Base-by-base conservation (phyloP, 2,329 filamentous ascomycete genomes). In the Cordyceps cicadae region DNA sequence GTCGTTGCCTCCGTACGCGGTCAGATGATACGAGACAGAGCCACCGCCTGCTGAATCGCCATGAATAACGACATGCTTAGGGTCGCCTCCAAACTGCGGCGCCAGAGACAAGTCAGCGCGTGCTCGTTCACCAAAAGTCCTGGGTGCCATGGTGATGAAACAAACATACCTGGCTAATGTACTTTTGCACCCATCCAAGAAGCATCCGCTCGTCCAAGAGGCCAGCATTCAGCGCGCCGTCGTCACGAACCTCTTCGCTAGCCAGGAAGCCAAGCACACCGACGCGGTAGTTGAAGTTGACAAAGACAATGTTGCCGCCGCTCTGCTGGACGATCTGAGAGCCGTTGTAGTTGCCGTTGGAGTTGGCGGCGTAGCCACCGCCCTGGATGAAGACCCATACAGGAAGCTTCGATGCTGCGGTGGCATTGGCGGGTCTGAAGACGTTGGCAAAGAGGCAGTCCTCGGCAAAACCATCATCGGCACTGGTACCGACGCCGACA, bases 201-300 rank as follows among this genome's bases (percentile, higher is more conserved):
- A 81, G 74, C 29, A 81, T 77, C 19, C 84, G 76, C 71, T 88
- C 85, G 65, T 89, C 86, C 3, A 87, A 74, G 8, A 89, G 70
- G 0, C 87, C 87, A 2, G 74, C 82, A 66, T 89, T 89, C 9
- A 87, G 74, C 54, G 80, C 77, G 0, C 85, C 85, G 64, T 83
- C 73, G 5, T 73, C 68, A 43, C 78, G 76, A 11, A 88, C 75
- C 34, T 79, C 74, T 45, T 83, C 77, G 52, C 83, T 79, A 0
- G 83, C 80, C 1, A 89, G 75, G 65, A 88, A 89, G 0, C 86
- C 86, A 65, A 81, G 81, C 0, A 82, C 72, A 0, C 84, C 84
- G 7, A 88, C 81, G 7, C 86, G 79, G 67, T 87, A 87, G 70
- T 85, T 84, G 69, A 86, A 85, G 66, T 81, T 81, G 54, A 86